These are phyloP conservation scores for Immersiella caudata DNA, from an alignment of 495 filamentous ascomycete genomes.

Conservation along the genomic window DNA sequence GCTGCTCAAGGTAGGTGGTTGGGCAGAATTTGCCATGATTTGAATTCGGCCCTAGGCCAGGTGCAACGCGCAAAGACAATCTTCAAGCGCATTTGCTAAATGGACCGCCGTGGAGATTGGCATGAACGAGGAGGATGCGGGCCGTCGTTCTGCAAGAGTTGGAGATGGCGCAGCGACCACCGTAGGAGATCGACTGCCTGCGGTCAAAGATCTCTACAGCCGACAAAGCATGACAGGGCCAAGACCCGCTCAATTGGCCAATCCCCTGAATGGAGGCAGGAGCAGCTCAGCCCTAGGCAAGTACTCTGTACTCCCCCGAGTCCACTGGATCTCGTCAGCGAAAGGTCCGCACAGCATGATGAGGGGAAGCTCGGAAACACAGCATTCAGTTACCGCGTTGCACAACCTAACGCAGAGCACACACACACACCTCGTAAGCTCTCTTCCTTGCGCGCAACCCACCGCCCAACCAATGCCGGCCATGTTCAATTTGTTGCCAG, in stretches of 20 bases:
- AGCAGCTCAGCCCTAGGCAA: slow-evolving; percentile 1
- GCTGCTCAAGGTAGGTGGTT: neutral
- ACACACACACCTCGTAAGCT: too few species aligned
- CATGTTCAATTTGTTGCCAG: too few species aligned
- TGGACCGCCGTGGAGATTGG: neutral
- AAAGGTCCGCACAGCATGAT: too few species aligned
- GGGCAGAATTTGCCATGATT: slow-evolving; percentile 4
- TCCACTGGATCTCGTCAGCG: too few species aligned
- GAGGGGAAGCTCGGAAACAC: too few species aligned
- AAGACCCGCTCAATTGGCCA: neutral
- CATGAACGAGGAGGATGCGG: slow-evolving; percentile 5
- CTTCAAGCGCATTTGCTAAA: neutral
- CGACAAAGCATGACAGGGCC: neutral
- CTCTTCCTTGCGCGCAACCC: too few species aligned
- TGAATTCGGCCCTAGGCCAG: neutral
- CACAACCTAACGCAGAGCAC: too few species aligned
- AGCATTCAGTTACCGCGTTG: too few species aligned
- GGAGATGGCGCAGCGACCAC: neutral
- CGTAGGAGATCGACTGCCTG: neutral
- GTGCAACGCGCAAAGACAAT: neutral
- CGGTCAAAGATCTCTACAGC: neutral
- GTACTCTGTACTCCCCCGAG: neutral
- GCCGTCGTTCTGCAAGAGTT: slow-evolving; percentile 5
- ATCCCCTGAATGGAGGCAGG: slow-evolving; percentile 5
- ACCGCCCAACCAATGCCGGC: too few species aligned